Evolutionary conservation across 805 yeast species (phyloP).

Genomic region (Tetrapisispora arboricola): DNA sequence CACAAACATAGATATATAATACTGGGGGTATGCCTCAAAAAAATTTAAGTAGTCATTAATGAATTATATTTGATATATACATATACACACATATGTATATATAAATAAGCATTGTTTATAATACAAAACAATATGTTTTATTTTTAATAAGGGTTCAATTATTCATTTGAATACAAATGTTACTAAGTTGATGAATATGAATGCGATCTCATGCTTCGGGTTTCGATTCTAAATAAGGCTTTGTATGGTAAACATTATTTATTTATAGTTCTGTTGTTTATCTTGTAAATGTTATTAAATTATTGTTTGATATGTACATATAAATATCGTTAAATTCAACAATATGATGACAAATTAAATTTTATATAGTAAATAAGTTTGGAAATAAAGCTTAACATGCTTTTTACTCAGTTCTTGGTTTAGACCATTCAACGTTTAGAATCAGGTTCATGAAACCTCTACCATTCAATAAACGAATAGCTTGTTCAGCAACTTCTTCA

Average conservation of each 20-base stretch:
- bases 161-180: too few species aligned
- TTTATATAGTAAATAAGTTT: too few species aligned
- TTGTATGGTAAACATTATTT: too few species aligned
- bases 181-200: too few species aligned
- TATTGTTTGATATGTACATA: conserved; percentile 17
- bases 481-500: conserved; percentile 61
- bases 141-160: too few species aligned
- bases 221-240: too few species aligned
- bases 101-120: neutral
- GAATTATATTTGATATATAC: too few species aligned
- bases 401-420: conserved; percentile 26
- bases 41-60: neutral
- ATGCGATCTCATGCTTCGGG: too few species aligned
- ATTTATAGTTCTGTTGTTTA: too few species aligned
- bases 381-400: too few species aligned
- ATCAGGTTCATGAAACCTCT: conserved; percentile 88
- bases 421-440: conserved; percentile 53
- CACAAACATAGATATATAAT: too few species aligned
- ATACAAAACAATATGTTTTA: neutral
- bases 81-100: neutral
- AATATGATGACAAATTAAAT: neutral
- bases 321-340: neutral
- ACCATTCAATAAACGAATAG: conserved; percentile 70
- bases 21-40: too few species aligned
- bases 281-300: conserved; percentile 28